Conservation (phyloP, 805 yeast genomes). For the Phaffomyces antillensis region DNA sequence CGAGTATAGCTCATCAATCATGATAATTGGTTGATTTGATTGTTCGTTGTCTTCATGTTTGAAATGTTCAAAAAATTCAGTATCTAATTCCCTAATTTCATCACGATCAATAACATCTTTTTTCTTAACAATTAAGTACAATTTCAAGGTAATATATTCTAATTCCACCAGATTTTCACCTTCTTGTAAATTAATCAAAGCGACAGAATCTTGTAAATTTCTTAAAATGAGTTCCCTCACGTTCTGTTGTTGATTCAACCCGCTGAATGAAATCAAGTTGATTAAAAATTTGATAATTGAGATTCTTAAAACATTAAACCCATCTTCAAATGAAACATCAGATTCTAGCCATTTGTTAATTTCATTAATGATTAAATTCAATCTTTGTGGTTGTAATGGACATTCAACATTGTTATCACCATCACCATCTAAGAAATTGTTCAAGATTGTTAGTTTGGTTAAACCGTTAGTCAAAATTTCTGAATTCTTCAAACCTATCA, state of each 20-base stretch:
- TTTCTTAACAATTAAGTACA: constrained; percentile 29
- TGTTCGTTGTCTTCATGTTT: constrained; percentile 18
- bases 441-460: constrained; percentile 40
- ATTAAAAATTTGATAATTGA: constrained; percentile 42
- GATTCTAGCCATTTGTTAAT: constrained; percentile 54
- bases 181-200: constrained; percentile 33
- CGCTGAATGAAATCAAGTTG: constrained; percentile 21
- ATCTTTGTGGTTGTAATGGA: constrained; percentile 58
- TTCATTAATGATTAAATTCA: constrained; percentile 51
- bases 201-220: constrained; percentile 38
- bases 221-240: constrained; percentile 31
- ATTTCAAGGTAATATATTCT: constrained; percentile 38
- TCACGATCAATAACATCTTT: constrained; percentile 23
- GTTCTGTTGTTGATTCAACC: constrained; percentile 6
- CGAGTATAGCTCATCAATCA: constrained; percentile 31
- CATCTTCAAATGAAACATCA: constrained; percentile 51
- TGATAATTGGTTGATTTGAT: constrained; percentile 25
- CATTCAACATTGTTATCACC: constrained; percentile 23
- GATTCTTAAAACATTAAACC: constrained; percentile 44
- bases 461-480: constrained; percentile 39
- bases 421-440: constrained; percentile 28
- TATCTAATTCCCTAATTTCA: constrained; percentile 27
- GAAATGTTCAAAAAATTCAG: constrained; percentile 37
- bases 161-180: constrained; percentile 33
- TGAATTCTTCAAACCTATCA: constrained; percentile 44